Conservation (phyloP, 2,329 filamentous ascomycete genomes). For the Pseudogymnoascus sp. region DNA sequence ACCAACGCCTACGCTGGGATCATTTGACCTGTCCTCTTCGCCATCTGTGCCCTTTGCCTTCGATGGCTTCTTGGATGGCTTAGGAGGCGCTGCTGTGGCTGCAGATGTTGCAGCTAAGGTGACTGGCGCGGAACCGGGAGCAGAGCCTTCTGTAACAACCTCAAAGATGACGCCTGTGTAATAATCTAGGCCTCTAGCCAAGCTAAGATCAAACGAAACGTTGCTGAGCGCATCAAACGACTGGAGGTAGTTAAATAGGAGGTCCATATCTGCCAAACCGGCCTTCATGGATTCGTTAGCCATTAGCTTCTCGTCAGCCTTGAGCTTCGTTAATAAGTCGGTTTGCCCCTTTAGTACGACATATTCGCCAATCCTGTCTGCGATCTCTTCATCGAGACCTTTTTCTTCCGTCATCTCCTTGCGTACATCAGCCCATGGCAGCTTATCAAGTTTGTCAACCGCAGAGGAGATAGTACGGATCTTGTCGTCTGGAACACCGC, state of each 20-base stretch:
- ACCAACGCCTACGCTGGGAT: slow-evolving; percentile 75
- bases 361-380: slow-evolving; percentile 80
- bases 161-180: slow-evolving; percentile 74
- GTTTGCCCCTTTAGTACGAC: slow-evolving; percentile 68
- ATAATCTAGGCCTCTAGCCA: slow-evolving; percentile 85
- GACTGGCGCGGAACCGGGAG: slow-evolving; percentile 37
- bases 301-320: slow-evolving; percentile 57
- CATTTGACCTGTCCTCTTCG: slow-evolving; percentile 61
- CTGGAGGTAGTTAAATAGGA: slow-evolving; percentile 75
- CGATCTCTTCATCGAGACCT: slow-evolving; percentile 65
- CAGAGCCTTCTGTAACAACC: slow-evolving; percentile 71
- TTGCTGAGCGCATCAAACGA: slow-evolving; percentile 63
- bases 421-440: slow-evolving; percentile 80
- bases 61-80: slow-evolving; percentile 31
- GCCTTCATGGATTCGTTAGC: slow-evolving; percentile 68
- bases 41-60: slow-evolving; percentile 44
- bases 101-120: slow-evolving; percentile 28
- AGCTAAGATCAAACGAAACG: slow-evolving; percentile 80
- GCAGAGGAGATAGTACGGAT: slow-evolving; percentile 84
- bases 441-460: slow-evolving; percentile 93
- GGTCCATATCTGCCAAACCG: slow-evolving; percentile 71
- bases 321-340: slow-evolving; percentile 64
- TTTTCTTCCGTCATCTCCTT: slow-evolving; percentile 93
- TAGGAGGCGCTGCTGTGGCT: slow-evolving; percentile 31
- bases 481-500: slow-evolving; percentile 79